These are phyloP conservation scores for Candida jianshihensis DNA, from an alignment of 805 yeast genomes.

Conservation along the genomic window DNA sequence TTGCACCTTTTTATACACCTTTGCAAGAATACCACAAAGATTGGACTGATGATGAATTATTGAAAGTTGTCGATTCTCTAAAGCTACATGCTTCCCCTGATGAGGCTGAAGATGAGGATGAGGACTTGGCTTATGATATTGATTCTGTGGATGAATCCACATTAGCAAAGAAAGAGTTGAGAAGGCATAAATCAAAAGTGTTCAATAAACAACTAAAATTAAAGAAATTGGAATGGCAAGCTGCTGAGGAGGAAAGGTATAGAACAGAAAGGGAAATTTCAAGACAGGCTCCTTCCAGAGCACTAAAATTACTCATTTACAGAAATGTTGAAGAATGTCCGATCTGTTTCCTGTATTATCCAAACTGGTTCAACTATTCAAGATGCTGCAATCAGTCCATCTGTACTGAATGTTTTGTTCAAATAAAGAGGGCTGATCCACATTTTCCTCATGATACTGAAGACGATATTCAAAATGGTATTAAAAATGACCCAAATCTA, in stretches of 20 bases:
- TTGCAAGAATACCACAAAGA: constrained; percentile 66
- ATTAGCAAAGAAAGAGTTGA: constrained; percentile 35
- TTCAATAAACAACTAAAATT: constrained; percentile 33
- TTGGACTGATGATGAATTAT: constrained; percentile 68
- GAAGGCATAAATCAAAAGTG: constrained; percentile 30
- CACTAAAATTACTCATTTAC: constrained; percentile 54
- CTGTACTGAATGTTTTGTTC: constrained; percentile 95
- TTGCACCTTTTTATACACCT: constrained; percentile 91
- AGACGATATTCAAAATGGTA: constrained; percentile 24
- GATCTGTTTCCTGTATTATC: constrained; percentile 85
- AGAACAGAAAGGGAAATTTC: constrained; percentile 28
- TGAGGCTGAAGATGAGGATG: constrained; percentile 48
- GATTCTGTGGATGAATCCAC: constrained; percentile 40
- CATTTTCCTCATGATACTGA: constrained; percentile 82
- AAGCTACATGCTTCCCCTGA: constrained; percentile 49
- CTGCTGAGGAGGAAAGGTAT: constrained; percentile 27
- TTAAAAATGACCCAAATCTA: constrained; percentile 43
- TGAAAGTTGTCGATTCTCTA: constrained; percentile 41
- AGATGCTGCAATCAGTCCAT: constrained; percentile 91
- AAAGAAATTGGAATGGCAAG: constrained; percentile 31
- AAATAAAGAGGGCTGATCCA: constrained; percentile 85
- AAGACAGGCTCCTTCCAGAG: constrained; percentile 31
- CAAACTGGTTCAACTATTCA: constrained; percentile 67
- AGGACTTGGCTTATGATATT: constrained; percentile 57
- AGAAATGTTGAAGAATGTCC: constrained; percentile 79